phyloP scores from a whole-genome alignment of 129 eudicot species.

The Ambrosia artemisiifolia region DNA sequence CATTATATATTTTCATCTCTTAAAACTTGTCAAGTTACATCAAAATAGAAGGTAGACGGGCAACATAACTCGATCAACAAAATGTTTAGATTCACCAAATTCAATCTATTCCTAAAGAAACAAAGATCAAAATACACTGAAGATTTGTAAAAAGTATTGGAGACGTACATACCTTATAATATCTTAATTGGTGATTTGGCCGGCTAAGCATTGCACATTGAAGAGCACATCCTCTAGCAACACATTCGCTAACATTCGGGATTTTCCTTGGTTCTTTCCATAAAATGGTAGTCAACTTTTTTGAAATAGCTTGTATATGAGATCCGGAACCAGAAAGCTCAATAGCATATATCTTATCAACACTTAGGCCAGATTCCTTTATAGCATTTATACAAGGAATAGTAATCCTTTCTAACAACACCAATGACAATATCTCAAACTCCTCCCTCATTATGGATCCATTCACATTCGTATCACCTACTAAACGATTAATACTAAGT shows the following conservation, averaged over 20 bases:
- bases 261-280: slow-evolving; percentile 61
- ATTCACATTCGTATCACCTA: slow-evolving; percentile 84
- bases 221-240: slow-evolving; percentile 90
- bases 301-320: slow-evolving; percentile 68
- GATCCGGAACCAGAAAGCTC: slow-evolving; percentile 97
- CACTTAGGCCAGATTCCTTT: slow-evolving; percentile 43
- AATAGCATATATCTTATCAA: slow-evolving; percentile 51
- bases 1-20: no score
- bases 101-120: neutral
- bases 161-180: slow-evolving; percentile 66
- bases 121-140: neutral
- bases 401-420: slow-evolving; percentile 51
- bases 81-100: no score
- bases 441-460: slow-evolving; percentile 79
- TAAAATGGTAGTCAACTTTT: slow-evolving; percentile 39
- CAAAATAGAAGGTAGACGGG: no score
- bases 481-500: slow-evolving; percentile 64
- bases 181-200: slow-evolving; percentile 47
- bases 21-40: no score
- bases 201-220: slow-evolving; percentile 92
- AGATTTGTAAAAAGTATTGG: neutral
- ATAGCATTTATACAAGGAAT: slow-evolving; percentile 58
- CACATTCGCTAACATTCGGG: slow-evolving; percentile 84
- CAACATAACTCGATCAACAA: no score
- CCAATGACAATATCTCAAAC: slow-evolving; percentile 61